A percentile compares a stretch with the other conserved stretches of the same genome.
Evolutionary conservation across 2,329 filamentous ascomycete genomes (phyloP).

Genomic region (Fusarium continuum): DNA sequence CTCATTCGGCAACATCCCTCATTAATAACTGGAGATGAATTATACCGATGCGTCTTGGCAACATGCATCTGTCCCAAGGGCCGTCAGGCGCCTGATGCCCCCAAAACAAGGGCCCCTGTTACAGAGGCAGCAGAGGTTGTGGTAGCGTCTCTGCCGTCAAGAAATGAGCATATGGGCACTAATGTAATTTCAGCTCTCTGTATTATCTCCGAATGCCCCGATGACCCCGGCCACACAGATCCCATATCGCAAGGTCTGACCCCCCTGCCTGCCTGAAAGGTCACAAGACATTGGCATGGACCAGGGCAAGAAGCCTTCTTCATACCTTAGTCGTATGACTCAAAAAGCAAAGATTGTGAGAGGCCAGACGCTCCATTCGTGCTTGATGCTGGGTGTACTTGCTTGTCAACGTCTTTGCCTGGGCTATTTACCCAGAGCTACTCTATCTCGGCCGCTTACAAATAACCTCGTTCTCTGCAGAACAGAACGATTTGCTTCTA

Average conservation of each 20-base stretch:
- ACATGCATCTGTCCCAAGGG: too few species aligned
- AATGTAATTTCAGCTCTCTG: neutral
- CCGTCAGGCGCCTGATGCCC: too few species aligned
- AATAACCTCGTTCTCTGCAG: neutral
- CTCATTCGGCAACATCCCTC: neutral
- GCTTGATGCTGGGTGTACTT: neutral
- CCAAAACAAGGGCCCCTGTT: too few species aligned
- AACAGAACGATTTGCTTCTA: too few species aligned
- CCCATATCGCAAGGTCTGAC: neutral
- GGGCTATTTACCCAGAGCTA: neutral
- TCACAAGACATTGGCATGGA: slow-evolving; percentile 13
- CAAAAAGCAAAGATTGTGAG: slow-evolving; percentile 6
- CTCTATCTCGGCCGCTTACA: neutral
- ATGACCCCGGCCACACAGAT: slow-evolving; percentile 5
- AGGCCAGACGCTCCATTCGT: neutral
- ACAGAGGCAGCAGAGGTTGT: too few species aligned
- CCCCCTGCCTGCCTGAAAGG: neutral
- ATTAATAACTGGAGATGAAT: neutral
- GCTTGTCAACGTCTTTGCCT: neutral
- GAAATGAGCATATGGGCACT: neutral
- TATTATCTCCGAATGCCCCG: slow-evolving; percentile 24
- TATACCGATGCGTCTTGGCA: slow-evolving; percentile 19
- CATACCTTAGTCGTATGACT: slow-evolving; percentile 12
- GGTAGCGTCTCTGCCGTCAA: neutral
- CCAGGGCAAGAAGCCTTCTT: neutral